These are phyloP conservation scores for Byssoonygena ceratinophila DNA, from an alignment of 2,329 filamentous ascomycete species.

Conservation along the genomic window DNA sequence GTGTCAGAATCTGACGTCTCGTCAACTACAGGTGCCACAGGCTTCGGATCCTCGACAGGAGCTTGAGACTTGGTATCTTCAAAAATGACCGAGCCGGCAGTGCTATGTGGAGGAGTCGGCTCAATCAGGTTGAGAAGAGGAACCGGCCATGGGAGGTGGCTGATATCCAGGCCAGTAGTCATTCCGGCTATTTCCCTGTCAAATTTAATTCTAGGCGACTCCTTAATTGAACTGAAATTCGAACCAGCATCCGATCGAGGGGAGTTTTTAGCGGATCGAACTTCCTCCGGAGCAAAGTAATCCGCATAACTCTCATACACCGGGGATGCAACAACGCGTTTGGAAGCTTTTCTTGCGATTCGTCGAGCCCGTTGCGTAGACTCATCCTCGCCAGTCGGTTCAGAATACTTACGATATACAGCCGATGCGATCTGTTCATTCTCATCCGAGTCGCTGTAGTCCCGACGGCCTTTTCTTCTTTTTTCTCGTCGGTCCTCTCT, in stretches of 20 bases:
- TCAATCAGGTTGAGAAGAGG: conserved; percentile 48
- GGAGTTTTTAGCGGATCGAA: conserved; percentile 32
- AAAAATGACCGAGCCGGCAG: conserved; percentile 30
- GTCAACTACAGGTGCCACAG: neutral
- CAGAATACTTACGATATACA: neutral
- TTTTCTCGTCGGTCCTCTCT: conserved; percentile 23
- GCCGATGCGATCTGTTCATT: neutral
- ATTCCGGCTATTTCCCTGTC: conserved; percentile 17
- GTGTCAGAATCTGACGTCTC: neutral
- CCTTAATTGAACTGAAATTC: conserved; percentile 12
- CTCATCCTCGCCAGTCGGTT: neutral
- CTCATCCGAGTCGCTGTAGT: neutral
- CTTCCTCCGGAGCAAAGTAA: conserved; percentile 35
- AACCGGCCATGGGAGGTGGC: conserved; percentile 36
- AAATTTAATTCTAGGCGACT: conserved; percentile 23
- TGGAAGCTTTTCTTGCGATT: conserved; percentile 25
- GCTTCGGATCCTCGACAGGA: neutral
- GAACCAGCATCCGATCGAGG: conserved; percentile 13
- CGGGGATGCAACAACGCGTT: conserved; percentile 24
- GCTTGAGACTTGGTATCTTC: conserved; percentile 5
- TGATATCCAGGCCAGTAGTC: conserved; percentile 15
- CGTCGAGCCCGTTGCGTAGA: conserved; percentile 9
- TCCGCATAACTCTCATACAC: conserved; percentile 35
- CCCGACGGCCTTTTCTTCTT: neutral
- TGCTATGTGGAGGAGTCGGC: conserved; percentile 47